Percentiles rank a stretch among this genome's conserved stretches.
These are phyloP conservation scores for Phytophthora megakarya DNA, from an alignment of 352 stramenopile species.

Conservation along the genomic window DNA sequence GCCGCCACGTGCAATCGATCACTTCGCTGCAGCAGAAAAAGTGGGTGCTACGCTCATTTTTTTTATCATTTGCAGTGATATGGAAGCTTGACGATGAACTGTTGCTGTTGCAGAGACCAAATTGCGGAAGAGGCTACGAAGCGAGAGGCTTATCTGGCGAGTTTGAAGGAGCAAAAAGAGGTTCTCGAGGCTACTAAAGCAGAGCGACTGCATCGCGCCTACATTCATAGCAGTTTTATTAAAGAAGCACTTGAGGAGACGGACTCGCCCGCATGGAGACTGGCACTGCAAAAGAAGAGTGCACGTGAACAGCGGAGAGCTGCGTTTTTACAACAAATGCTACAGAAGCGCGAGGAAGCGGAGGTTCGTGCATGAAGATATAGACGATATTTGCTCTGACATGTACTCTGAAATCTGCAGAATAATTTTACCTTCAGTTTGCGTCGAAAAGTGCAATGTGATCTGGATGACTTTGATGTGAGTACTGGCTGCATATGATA, in stretches of 20 bases:
- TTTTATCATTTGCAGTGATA: too few relatives aligned
- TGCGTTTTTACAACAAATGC: slow-evolving; percentile 61
- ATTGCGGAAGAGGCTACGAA: slow-evolving; percentile 40
- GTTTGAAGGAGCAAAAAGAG: slow-evolving; percentile 41
- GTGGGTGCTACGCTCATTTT: slow-evolving; percentile 32
- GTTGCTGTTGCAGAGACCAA: slow-evolving; percentile 39
- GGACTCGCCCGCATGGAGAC: slow-evolving; percentile 66
- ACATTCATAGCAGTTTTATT: slow-evolving; percentile 75
- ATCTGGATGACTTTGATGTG: slow-evolving; percentile 71
- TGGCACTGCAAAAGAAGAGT: slow-evolving; percentile 62
- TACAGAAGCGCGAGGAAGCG: slow-evolving; percentile 44
- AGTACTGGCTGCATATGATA: slow-evolving; percentile 3
- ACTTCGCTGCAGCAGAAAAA: slow-evolving; percentile 54
- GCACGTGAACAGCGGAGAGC: slow-evolving; percentile 60
- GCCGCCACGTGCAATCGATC: slow-evolving; percentile 61
- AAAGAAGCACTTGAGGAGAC: slow-evolving; percentile 75
- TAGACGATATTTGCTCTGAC: not conserved
- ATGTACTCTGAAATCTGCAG: slow-evolving; percentile 9
- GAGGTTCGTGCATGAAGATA: slow-evolving; percentile 29
- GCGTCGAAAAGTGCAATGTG: slow-evolving; percentile 48
- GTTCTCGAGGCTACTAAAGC: slow-evolving; percentile 63
- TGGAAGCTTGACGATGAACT: not conserved
- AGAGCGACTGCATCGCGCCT: slow-evolving; percentile 69
- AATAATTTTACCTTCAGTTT: slow-evolving; percentile 59
- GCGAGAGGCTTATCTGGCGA: slow-evolving; percentile 32